These are phyloP conservation scores for Boletus edulis DNA, from an alignment of 768 basidiomycete genomes.

Conservation along the genomic window DNA sequence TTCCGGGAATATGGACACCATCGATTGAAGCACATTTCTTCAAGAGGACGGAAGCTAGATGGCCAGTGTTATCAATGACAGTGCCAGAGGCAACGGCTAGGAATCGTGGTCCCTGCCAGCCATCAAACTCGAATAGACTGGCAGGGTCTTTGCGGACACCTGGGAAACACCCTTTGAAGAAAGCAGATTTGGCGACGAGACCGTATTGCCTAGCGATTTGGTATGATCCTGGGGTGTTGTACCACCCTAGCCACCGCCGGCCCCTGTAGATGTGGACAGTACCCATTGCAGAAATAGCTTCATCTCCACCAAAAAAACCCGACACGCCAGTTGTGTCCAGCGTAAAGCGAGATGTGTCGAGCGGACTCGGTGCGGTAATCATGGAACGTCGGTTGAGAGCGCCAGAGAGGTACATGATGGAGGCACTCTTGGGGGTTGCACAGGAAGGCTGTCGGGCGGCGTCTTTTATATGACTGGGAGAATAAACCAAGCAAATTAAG, in stretches of 20 bases:
- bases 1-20: neutral
- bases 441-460: neutral
- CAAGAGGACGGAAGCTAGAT: conserved; percentile 3
- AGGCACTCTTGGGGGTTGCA: neutral
- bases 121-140: conserved; percentile 1
- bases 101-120: neutral
- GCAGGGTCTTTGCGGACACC: conserved; percentile 14
- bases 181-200: conserved; percentile 12
- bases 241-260: conserved; percentile 31
- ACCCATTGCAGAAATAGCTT: conserved; percentile 31
- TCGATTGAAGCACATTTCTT: neutral
- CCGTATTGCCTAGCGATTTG: conserved; percentile 26
- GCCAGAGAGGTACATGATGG: neutral
- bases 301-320: conserved; percentile 32
- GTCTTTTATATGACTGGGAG: neutral
- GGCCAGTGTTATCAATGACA: neutral
- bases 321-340: conserved; percentile 28
- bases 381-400: neutral
- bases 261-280: conserved; percentile 27
- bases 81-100: conserved; percentile 1
- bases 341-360: conserved; percentile 1
- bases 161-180: conserved; percentile 13
- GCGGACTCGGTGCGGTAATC: neutral
- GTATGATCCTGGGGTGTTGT: conserved; percentile 34
- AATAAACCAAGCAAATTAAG: too few species aligned